Percentiles rank a stretch among this genome's conserved stretches.
Evolutionary conservation across 768 basidiomycete genomes (phyloP).

Genomic region (Hygrophorus pudorinus): DNA sequence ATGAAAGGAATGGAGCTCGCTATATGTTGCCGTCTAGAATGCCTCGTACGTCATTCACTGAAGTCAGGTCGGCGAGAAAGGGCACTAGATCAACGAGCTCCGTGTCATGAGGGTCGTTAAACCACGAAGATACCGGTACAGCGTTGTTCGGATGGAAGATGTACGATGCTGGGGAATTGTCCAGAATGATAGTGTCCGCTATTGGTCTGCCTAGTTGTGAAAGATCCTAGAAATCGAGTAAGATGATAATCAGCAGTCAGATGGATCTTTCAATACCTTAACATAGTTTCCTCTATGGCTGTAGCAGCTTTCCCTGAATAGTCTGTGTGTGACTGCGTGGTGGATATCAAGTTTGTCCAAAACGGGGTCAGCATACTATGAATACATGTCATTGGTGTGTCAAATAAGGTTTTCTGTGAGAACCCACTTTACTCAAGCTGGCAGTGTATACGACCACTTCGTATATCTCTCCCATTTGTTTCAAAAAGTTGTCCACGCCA

Average conservation of each 20-base stretch:
- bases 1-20: no score
- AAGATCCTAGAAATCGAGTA: constrained; percentile 83
- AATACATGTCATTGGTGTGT: constrained; percentile 15
- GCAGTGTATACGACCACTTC: constrained; percentile 98
- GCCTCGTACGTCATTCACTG: constrained; percentile 84
- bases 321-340: constrained; percentile 83
- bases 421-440: constrained; percentile 84
- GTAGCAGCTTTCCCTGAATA: constrained; percentile 98
- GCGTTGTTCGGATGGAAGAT: constrained; percentile 99
- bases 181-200: constrained; percentile 91
- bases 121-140: constrained; percentile 98
- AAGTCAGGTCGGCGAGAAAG: constrained; percentile 81
- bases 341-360: constrained; percentile 93
- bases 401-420: constrained; percentile 47
- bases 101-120: constrained; percentile 97
- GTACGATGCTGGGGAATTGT: constrained; percentile 98
- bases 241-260: constrained; percentile 50
- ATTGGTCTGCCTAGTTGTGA: constrained; percentile 95
- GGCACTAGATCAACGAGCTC: constrained; percentile 93
- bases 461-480: constrained; percentile 97
- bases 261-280: constrained; percentile 51
- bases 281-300: constrained; percentile 99
- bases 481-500: constrained; percentile 93
- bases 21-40: constrained; percentile 69
- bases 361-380: constrained; percentile 95